These are phyloP conservation scores for Clausena lansium DNA, from an alignment of 345 rosid species.

Conservation along the genomic window DNA sequence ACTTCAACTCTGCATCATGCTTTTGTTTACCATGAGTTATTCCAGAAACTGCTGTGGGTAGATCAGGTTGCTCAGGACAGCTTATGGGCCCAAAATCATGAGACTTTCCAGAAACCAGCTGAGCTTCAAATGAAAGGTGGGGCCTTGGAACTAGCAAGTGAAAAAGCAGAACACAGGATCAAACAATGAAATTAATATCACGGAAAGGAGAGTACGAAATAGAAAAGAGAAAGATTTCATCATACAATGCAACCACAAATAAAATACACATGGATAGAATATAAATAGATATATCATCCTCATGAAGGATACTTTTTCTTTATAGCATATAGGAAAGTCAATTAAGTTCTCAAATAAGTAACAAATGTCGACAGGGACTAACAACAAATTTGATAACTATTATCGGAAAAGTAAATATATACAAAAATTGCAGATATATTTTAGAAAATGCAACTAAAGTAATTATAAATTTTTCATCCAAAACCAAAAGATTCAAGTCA, in stretches of 20 bases:
- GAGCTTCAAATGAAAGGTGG: slow-evolving; percentile 97
- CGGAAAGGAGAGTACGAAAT: background rate
- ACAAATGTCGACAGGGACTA: background rate
- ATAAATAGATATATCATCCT: background rate
- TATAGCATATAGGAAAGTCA: background rate
- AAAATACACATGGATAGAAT: background rate
- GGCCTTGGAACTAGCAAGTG: slow-evolving; percentile 80
- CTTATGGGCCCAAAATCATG: slow-evolving; percentile 69
- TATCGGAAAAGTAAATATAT: background rate
- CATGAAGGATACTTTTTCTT: background rate
- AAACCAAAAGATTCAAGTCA: background rate
- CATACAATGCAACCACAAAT: background rate
- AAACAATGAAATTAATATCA: background rate
- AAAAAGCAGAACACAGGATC: slow-evolving; percentile 9
- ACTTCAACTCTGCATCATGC: slow-evolving; percentile 75
- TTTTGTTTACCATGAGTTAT: slow-evolving; percentile 66
- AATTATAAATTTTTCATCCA: background rate
- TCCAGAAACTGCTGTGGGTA: slow-evolving; percentile 50
- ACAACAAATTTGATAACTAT: background rate
- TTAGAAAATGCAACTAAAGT: background rate
- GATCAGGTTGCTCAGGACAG: slow-evolving; percentile 73
- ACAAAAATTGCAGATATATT: background rate
- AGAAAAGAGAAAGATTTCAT: background rate
- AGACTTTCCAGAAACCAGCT: slow-evolving; percentile 94
- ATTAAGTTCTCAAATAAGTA: background rate